Percentiles rank a stretch among this genome's conserved stretches.
Conservation (phyloP, 2,329 filamentous ascomycete species). For the Arthrocladium fulminans region DNA sequence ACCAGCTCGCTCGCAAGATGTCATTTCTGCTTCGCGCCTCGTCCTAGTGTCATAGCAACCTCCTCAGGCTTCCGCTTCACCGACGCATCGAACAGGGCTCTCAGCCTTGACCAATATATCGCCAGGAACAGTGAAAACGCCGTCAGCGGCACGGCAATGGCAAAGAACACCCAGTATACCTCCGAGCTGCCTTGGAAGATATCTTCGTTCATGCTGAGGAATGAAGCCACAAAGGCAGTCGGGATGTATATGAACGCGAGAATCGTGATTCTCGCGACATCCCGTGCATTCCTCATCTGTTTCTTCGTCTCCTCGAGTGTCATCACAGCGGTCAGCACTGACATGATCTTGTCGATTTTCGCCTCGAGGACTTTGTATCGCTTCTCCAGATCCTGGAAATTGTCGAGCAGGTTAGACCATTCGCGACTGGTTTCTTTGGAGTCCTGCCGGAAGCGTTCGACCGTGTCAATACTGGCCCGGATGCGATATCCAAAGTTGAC, state of each 20-base stretch:
- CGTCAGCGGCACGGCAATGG: slow-evolving; percentile 4
- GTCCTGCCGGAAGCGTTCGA: not conserved
- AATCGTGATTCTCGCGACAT: not conserved
- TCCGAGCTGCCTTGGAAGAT: not conserved
- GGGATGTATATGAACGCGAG: slow-evolving; percentile 3
- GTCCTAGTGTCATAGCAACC: not conserved
- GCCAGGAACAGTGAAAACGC: slow-evolving; percentile 4
- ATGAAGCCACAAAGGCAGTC: not conserved
- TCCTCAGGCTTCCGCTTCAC: not conserved
- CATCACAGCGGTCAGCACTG: slow-evolving; percentile 2
- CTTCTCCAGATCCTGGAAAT: slow-evolving; percentile 4
- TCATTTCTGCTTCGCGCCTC: too few species aligned
- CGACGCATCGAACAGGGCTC: not conserved
- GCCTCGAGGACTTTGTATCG: slow-evolving; percentile 4
- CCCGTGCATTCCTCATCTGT: slow-evolving; percentile 1
- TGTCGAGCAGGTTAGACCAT: not conserved
- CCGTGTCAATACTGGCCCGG: slow-evolving; percentile 1
- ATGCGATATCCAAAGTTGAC: slow-evolving; percentile 5
- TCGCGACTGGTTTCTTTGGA: not conserved
- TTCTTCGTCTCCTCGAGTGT: slow-evolving; percentile 3
- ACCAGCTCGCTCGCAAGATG: too few species aligned
- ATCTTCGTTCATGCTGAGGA: slow-evolving; percentile 1
- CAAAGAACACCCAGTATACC: slow-evolving; percentile 4
- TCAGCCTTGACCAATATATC: not conserved
- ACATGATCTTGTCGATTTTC: slow-evolving; percentile 5